A percentile compares a stretch with the other conserved stretches of the same genome.
Evolutionary conservation across 2,329 filamentous ascomycete species (phyloP).

Genomic region (Furcasterigmium furcatum): DNA sequence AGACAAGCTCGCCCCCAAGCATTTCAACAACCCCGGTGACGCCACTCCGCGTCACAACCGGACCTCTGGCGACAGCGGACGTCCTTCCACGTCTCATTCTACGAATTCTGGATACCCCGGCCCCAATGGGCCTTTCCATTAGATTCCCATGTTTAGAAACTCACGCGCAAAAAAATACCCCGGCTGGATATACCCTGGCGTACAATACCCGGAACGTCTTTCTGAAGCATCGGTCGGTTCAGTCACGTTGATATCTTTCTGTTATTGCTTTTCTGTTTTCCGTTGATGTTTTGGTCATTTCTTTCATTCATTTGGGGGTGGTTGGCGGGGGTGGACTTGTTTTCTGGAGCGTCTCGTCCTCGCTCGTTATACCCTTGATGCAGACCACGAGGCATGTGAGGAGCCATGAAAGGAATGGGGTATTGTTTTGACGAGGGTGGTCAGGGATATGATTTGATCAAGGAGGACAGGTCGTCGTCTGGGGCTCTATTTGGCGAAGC

Average conservation of each 20-base stretch:
- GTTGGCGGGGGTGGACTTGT: not conserved
- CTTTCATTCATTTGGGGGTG: conserved; percentile 13
- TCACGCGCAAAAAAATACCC: conserved; percentile 56
- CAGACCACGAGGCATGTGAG: conserved; percentile 5
- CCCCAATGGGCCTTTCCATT: conserved; percentile 88
- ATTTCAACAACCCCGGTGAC: conserved; percentile 71
- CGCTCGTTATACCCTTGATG: conserved; percentile 16
- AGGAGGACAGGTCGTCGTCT: too few species aligned
- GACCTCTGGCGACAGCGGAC: conserved; percentile 85
- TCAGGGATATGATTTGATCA: too few species aligned
- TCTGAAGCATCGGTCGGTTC: conserved; percentile 46
- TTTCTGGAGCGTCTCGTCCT: conserved; percentile 9
- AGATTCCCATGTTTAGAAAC: conserved; percentile 47
- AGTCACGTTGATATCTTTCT: conserved; percentile 29
- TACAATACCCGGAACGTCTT: conserved; percentile 48
- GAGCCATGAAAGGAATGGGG: not conserved
- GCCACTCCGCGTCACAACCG: conserved; percentile 81
- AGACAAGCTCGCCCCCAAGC: conserved; percentile 56
- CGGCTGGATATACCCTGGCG: conserved; percentile 66
- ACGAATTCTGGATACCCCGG: conserved; percentile 94
- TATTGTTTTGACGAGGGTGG: not conserved
- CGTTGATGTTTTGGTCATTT: conserved; percentile 17
- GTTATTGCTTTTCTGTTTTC: conserved; percentile 21
- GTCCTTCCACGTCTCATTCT: conserved; percentile 92
- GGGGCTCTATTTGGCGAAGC: too few species aligned